Conservation (phyloP, 805 yeast species). For the Cyberlindnera euphorbiiphila region DNA sequence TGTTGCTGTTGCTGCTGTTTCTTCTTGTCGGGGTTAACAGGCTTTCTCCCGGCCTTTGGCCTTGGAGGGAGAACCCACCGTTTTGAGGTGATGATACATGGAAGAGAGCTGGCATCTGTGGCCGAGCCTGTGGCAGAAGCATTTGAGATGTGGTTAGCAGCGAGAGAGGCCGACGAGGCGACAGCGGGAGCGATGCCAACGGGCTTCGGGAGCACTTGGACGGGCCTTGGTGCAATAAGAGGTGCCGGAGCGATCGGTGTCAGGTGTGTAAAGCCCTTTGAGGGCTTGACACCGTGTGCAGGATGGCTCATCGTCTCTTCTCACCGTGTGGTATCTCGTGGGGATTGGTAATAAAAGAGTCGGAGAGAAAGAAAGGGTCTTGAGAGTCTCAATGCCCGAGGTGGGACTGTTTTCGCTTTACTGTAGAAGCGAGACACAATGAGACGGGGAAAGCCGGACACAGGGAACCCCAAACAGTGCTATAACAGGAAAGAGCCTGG, state of each 20-base stretch:
- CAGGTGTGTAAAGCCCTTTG: conserved; percentile 14
- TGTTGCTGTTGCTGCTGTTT: conserved; percentile 8
- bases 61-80: conserved; percentile 84
- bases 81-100: conserved; percentile 48
- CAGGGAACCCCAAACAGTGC: too few relatives aligned
- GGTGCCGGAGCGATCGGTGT: conserved; percentile 23
- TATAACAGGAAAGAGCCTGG: too few relatives aligned
- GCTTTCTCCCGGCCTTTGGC: conserved; percentile 70
- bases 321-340: too few relatives aligned
- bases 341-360: too few relatives aligned
- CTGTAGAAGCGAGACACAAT: too few relatives aligned
- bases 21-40: conserved; percentile 24
- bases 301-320: conserved; percentile 13
- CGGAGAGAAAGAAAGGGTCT: too few relatives aligned
- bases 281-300: conserved; percentile 16
- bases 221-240: conserved; percentile 20
- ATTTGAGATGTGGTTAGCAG: conserved; percentile 6
- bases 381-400: too few relatives aligned
- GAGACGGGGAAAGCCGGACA: too few relatives aligned
- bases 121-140: conserved; percentile 3
- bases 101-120: conserved; percentile 6
- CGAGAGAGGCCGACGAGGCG: not conserved
- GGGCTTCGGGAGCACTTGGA: conserved; percentile 22
- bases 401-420: too few relatives aligned
- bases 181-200: conserved; percentile 1